Conservation (phyloP, 176 grass and related monocot species). For the Phoenix roebelenii region DNA sequence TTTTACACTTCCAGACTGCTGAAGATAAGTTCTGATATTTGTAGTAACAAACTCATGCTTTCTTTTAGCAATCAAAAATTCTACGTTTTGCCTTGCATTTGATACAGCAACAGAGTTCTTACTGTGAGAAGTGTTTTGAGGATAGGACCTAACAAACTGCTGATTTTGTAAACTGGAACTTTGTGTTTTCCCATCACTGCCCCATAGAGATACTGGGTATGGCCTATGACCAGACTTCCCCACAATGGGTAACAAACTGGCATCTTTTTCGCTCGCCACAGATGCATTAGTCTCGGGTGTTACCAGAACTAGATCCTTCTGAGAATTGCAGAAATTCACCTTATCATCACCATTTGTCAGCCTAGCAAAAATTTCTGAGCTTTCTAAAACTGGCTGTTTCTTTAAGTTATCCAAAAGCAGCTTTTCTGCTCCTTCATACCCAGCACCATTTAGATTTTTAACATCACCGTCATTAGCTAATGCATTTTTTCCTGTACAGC, state of each 20-base stretch:
- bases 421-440: constrained; percentile 1
- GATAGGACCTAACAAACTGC: not conserved
- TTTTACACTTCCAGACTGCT: not conserved
- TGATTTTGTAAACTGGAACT: not conserved
- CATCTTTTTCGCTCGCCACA: constrained; percentile 27
- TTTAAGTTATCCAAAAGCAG: constrained; percentile 19
- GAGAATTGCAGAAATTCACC: constrained; percentile 25
- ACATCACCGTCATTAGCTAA: constrained; percentile 23
- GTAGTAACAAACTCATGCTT: not conserved
- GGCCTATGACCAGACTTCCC: not conserved
- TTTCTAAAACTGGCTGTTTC: constrained; percentile 21
- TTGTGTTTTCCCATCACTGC: not conserved
- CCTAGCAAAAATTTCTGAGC: constrained; percentile 26
- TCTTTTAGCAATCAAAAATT: constrained; percentile 13
- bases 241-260: constrained; percentile 8
- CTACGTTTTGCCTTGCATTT: not conserved
- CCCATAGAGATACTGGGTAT: not conserved
- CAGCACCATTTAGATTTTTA: not conserved
- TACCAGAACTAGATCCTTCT: constrained; percentile 34
- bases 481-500: constrained; percentile 13
- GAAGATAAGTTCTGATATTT: not conserved
- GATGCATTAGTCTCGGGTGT: constrained; percentile 38
- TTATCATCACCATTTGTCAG: constrained; percentile 30
- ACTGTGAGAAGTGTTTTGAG: not conserved
- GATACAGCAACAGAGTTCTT: not conserved